Evolutionary conservation across 257 asterid species (phyloP).

Genomic region (Solanum pinnatisectum): DNA sequence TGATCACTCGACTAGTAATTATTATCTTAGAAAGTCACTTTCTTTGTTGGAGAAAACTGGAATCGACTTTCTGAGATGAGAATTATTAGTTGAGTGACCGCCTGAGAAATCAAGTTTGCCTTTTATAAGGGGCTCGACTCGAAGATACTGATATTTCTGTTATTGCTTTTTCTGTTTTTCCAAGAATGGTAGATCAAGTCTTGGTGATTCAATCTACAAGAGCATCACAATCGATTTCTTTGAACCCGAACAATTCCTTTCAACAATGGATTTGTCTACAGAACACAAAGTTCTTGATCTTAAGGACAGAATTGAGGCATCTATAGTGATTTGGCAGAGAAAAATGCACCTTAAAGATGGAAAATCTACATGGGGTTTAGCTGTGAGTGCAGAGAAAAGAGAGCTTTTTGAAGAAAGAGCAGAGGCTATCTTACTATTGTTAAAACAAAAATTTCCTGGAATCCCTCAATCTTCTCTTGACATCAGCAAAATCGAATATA

Average conservation of each 20-base stretch:
- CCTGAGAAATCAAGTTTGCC: not conserved
- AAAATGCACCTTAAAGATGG: conserved; percentile 60
- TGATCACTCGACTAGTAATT: not conserved
- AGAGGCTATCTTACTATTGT: conserved; percentile 53
- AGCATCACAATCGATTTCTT: conserved; percentile 64
- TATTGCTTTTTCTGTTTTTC: not conserved
- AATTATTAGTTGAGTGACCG: not conserved
- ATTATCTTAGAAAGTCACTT: not conserved
- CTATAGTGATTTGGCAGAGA: conserved; percentile 79
- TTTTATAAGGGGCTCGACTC: accelerated
- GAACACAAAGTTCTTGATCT: conserved; percentile 84
- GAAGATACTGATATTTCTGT: not conserved
- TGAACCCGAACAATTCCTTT: conserved; percentile 62
- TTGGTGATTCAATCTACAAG: conserved; percentile 67
- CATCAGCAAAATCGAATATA: conserved; percentile 72
- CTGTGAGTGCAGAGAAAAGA: conserved; percentile 68
- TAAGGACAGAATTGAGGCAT: conserved; percentile 85
- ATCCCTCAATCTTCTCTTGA: conserved; percentile 82
- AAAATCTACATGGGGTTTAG: conserved; percentile 67
- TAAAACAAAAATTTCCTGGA: conserved; percentile 74
- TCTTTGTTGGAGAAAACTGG: not conserved
- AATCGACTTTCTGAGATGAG: not conserved
- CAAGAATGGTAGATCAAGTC: conserved; percentile 78
- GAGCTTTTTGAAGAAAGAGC: conserved; percentile 88
- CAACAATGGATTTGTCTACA: conserved; percentile 56